Conservation (phyloP, 2,329 filamentous ascomycete species). For the Thermoascus crustaceus region DNA sequence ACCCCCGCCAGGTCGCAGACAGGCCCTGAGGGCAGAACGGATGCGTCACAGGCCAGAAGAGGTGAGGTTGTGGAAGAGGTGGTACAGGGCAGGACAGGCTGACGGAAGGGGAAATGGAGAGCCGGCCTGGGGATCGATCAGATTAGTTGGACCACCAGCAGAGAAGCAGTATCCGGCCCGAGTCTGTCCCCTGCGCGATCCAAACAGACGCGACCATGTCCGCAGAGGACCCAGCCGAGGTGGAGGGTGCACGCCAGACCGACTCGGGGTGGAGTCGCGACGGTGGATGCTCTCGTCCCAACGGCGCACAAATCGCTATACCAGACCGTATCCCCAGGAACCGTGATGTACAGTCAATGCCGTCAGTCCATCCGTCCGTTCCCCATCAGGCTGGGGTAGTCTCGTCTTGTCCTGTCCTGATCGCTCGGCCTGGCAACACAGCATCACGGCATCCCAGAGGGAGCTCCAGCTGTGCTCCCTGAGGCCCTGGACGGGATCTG, state of each 20-base stretch:
- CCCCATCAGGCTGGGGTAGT: no score
- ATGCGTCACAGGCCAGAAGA: no score
- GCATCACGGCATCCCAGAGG: no score
- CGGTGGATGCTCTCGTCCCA: not conserved
- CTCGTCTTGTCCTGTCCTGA: no score
- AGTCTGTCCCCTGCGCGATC: not conserved
- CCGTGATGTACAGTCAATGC: not conserved
- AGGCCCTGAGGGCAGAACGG: no score
- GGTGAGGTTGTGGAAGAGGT: not conserved
- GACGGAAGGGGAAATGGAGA: not conserved
- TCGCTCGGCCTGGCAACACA: no score
- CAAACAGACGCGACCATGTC: not conserved
- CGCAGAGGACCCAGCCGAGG: not conserved
- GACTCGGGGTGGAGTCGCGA: constrained; percentile 1
- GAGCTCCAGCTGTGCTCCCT: no score
- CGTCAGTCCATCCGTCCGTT: no score
- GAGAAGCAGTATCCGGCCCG: not conserved
- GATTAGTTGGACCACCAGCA: not conserved
- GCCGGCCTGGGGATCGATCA: not conserved
- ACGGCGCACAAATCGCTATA: constrained; percentile 1
- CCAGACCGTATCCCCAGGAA: no score
- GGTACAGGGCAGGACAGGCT: not conserved
- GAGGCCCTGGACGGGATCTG: constrained; percentile 1
- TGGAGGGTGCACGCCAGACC: no score
- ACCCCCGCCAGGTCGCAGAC: no score